Evolutionary conservation across 108 stramenopile genomes (phyloP), one percentile per base, ranked within the genome.

Genomic region (Fragilariopsis cylindrus): DNA sequence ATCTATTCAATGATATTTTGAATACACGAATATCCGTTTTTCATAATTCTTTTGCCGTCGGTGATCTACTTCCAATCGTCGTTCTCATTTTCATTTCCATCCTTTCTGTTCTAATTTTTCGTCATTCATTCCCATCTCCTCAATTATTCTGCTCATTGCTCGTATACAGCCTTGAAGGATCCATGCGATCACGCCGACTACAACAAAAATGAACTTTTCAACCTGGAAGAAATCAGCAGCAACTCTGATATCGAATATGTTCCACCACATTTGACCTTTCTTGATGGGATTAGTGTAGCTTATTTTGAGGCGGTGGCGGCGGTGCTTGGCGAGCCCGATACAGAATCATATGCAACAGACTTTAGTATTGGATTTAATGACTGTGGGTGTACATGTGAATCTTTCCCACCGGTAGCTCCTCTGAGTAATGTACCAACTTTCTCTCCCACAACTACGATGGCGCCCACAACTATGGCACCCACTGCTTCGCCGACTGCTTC

Each of bases 341-440:
- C 48, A 48, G 19, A 21, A 48, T 68, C 67, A 6, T 68, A 68
- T 44, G 8, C 7, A 9, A 16, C 49, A 63, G 62, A 49, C 43
- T 74, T 65, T 43, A 49, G 50, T 41, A 74, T 74, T 30, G 46
- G 49, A 13, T 74, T 74, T 42, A 50, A 18, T 16, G 52, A 64
- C 12, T 74, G 73, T 64, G 73, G 73, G 7, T 74, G 73, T 41
- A 65, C 57, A 19, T 74, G 73, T 47, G 67, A 68, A 8, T 30
- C 19, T 57, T 57, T 30, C 57, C 30, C 30, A 30, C 9, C 57
- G 21, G 30, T 57, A 30, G 21, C 30, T 57, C 7, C 30, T 57
- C 21, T 18, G 19, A 30, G 48, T 45, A 7, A 46, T 16, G 12
- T 40, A 16, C 48, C 48, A 16, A 30, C 67, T 39, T 48, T 30